Evolutionary conservation across 805 yeast species (phyloP).

Genomic region (Tetrapisispora iriomotensis): DNA sequence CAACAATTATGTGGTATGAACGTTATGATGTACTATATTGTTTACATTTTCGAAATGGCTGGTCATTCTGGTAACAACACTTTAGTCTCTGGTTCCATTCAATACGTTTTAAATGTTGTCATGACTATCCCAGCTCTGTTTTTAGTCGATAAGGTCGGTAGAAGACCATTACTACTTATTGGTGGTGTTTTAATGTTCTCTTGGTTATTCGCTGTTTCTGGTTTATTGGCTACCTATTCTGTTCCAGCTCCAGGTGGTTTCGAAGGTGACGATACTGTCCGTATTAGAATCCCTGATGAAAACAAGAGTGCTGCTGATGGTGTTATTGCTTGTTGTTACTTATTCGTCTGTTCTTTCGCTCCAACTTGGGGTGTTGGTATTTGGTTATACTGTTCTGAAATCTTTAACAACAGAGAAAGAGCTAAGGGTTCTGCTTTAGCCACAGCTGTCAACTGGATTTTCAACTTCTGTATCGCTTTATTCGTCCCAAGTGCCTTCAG

Average conservation of each 20-base stretch:
- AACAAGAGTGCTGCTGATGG: slow-evolving; percentile 38
- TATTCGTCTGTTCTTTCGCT: slow-evolving; percentile 47
- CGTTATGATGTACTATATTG: slow-evolving; percentile 50
- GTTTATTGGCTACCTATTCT: slow-evolving; percentile 1
- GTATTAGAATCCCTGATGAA: slow-evolving; percentile 4
- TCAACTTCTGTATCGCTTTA: slow-evolving; percentile 57
- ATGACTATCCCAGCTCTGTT: slow-evolving; percentile 49
- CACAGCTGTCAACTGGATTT: slow-evolving; percentile 57
- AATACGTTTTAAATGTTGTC: slow-evolving; percentile 34
- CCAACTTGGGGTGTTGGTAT: slow-evolving; percentile 25
- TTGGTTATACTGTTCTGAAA: slow-evolving; percentile 47
- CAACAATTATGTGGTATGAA: slow-evolving; percentile 59
- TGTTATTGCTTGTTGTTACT: slow-evolving; percentile 33
- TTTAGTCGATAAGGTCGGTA: slow-evolving; percentile 52
- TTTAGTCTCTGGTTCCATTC: slow-evolving; percentile 31
- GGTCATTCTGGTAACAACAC: slow-evolving; percentile 1
- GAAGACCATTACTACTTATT: slow-evolving; percentile 43
- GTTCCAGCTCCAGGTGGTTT: slow-evolving; percentile 35
- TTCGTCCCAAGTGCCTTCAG: slow-evolving; percentile 38
- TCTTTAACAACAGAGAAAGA: slow-evolving; percentile 56
- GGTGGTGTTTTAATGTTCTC: slow-evolving; percentile 1
- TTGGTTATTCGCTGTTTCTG: slow-evolving; percentile 30
- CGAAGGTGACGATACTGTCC: slow-evolving; percentile 15
- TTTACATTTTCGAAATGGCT: slow-evolving; percentile 2
- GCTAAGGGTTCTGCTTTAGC: slow-evolving; percentile 57